Percentiles rank a stretch among this genome's conserved stretches.
Evolutionary conservation across 163 green algal species (phyloP).

Genomic region (Coccomyxa subellipsoidea): DNA sequence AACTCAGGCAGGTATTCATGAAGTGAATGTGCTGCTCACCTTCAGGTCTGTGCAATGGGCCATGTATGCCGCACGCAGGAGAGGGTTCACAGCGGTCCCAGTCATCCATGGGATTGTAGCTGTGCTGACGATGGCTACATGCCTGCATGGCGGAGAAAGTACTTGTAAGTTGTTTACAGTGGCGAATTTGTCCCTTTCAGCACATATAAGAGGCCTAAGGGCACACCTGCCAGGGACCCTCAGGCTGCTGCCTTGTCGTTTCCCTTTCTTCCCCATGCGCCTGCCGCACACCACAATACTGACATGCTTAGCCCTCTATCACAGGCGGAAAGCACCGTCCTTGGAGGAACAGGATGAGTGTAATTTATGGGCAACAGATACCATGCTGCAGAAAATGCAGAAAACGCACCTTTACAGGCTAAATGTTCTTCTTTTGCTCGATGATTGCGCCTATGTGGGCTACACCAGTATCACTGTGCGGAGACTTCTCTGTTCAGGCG

Average conservation of each 20-base stretch:
- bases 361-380: too few species aligned
- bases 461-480: too few species aligned
- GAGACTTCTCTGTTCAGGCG: too few species aligned
- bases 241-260: background rate
- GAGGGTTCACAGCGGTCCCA: conserved; percentile 96
- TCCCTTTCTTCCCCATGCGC: background rate
- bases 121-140: conserved; percentile 96
- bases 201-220: too few species aligned
- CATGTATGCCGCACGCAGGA: conserved; percentile 93
- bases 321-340: too few species aligned
- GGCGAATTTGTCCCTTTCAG: too few species aligned
- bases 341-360: too few species aligned
- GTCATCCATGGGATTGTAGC: conserved; percentile 98
- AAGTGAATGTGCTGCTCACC: conserved; percentile 16
- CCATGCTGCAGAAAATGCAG: too few species aligned
- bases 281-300: background rate
- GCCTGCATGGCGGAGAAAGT: conserved; percentile 25
- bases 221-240: background rate
- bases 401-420: too few species aligned
- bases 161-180: background rate
- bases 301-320: background rate
- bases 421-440: too few species aligned
- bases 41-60: conserved; percentile 47
- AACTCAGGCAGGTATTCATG: too few species aligned
- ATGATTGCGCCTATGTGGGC: too few species aligned